A percentile compares a stretch with the other conserved stretches of the same genome.
These are phyloP conservation scores for Pisolithus marmoratus DNA, from an alignment of 768 basidiomycete genomes.

Conservation along the genomic window DNA sequence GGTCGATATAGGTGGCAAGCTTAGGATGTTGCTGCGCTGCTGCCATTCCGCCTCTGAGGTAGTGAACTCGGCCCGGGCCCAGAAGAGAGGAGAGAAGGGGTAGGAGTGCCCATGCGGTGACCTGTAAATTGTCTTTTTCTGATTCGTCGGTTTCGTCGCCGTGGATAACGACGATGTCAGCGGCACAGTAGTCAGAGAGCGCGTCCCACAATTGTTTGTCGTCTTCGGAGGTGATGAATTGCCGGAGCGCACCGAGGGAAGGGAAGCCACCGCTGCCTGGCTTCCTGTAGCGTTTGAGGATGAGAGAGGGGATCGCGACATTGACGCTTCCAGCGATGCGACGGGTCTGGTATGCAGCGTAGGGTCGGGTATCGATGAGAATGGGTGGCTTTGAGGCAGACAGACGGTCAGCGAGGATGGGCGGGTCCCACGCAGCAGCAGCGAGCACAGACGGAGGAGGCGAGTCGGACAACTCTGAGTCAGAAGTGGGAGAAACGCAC, in stretches of 20 bases:
- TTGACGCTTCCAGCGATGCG: constrained; percentile 73
- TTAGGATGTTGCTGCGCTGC: constrained; percentile 53
- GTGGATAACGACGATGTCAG: constrained; percentile 63
- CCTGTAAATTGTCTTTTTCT: constrained; percentile 49
- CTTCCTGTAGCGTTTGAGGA: constrained; percentile 79
- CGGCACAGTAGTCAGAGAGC: constrained; percentile 60
- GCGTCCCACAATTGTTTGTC: constrained; percentile 70
- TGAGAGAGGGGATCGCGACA: constrained; percentile 84
- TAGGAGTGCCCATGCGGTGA: constrained; percentile 67
- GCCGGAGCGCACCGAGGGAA: constrained; percentile 61
- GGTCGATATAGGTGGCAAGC: constrained; percentile 46
- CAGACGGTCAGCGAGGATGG: constrained; percentile 44
- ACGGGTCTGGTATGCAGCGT: constrained; percentile 55
- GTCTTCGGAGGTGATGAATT: constrained; percentile 76
- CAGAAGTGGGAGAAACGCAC: constrained; percentile 15
- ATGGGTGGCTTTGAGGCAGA: constrained; percentile 50
- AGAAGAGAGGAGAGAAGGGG: constrained; percentile 58
- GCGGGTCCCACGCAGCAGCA: constrained; percentile 36
- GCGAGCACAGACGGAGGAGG: constrained; percentile 27
- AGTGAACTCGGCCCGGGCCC: constrained; percentile 50
- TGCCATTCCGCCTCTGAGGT: constrained; percentile 68
- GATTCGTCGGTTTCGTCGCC: constrained; percentile 72
- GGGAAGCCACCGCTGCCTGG: constrained; percentile 57
- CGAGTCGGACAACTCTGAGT: constrained; percentile 11
- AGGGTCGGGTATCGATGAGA: constrained; percentile 78